A percentile compares a stretch with the other conserved stretches of the same genome.
phyloP scores from a whole-genome alignment of 2,329 filamentous ascomycete species.

The Akanthomyces lecanii region DNA sequence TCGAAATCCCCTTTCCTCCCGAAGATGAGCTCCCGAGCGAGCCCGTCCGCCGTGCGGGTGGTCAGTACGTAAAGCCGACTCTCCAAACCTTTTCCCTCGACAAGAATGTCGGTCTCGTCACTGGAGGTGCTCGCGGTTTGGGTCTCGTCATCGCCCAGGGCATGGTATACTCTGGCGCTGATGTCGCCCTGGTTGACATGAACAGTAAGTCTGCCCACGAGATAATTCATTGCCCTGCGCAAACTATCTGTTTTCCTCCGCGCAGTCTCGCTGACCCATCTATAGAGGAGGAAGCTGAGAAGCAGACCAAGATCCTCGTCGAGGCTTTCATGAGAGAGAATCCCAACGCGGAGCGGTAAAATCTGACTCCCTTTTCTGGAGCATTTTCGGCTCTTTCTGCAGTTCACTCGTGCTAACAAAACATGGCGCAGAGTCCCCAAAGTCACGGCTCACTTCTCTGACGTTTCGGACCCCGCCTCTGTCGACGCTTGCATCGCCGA shows the following conservation, averaged over 20 bases:
- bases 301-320: constrained; percentile 69
- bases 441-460: constrained; percentile 85
- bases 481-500: constrained; percentile 71
- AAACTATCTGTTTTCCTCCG: background rate
- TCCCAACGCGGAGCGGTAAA: constrained; percentile 65
- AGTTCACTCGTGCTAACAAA: background rate
- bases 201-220: constrained; percentile 60
- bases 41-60: constrained; percentile 69
- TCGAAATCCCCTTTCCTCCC: constrained; percentile 74
- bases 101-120: constrained; percentile 77
- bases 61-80: constrained; percentile 78
- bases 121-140: constrained; percentile 82
- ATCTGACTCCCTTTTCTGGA: background rate
- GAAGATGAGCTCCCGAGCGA: constrained; percentile 69
- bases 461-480: constrained; percentile 76
- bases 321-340: constrained; percentile 76
- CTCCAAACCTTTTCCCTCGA: constrained; percentile 83
- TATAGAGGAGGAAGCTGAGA: constrained; percentile 79
- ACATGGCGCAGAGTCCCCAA: constrained; percentile 63
- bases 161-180: constrained; percentile 80
- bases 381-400: no score
- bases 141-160: constrained; percentile 92
- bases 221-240: background rate
- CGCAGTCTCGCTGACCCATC: constrained; percentile 18
- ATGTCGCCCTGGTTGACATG: constrained; percentile 88